Evolutionary conservation across 805 yeast genomes (phyloP).

Genomic region (Candida glaebosa): DNA sequence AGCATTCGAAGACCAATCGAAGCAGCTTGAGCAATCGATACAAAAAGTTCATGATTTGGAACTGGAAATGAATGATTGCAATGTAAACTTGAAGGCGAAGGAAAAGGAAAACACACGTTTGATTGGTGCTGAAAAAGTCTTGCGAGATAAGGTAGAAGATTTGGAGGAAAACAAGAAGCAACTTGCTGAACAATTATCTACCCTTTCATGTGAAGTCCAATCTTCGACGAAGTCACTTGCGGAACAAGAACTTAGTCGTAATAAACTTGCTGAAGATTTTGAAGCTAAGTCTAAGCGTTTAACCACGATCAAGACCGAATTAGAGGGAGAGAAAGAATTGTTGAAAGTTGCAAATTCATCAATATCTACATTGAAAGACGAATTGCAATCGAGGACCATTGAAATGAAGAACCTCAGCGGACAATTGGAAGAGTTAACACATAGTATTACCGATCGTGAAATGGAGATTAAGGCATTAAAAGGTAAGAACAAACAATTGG

Average conservation of each 20-base stretch:
- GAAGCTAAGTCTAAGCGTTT: not conserved
- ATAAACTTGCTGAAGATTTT: slow-evolving; percentile 3
- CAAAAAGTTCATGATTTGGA: not conserved
- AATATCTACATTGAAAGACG: not conserved
- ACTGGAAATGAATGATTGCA: not conserved
- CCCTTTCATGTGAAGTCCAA: not conserved
- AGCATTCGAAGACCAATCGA: slow-evolving; percentile 6
- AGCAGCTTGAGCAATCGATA: not conserved
- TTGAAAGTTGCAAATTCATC: not conserved
- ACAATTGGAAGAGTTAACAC: not conserved
- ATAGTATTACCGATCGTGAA: not conserved
- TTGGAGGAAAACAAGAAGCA: not conserved
- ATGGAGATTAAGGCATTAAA: not conserved
- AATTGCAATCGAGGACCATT: not conserved
- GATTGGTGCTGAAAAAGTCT: not conserved
- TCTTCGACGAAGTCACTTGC: not conserved
- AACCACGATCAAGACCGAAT: slow-evolving; percentile 6
- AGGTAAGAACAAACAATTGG: not conserved
- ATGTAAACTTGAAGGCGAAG: not conserved
- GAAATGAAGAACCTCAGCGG: not conserved
- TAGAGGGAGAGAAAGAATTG: slow-evolving; percentile 6
- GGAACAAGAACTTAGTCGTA: not conserved
- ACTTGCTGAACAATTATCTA: not conserved
- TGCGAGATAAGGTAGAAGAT: not conserved
- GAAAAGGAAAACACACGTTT: not conserved